Base-by-base conservation (phyloP, 1,139 yeast species). In the Candida mesenterica region DNA sequence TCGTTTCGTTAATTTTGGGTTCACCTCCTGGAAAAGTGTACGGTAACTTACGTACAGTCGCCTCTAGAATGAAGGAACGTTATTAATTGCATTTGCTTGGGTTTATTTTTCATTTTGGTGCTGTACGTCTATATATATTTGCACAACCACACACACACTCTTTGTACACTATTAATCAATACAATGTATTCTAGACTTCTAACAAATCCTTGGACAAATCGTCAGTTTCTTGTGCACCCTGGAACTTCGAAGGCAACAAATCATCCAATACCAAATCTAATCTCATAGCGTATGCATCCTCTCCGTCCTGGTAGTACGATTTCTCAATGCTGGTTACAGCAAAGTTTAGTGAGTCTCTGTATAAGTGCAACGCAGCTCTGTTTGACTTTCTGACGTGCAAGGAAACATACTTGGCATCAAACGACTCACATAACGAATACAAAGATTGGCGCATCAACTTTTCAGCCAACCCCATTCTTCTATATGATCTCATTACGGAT, bases 1-100 rank as follows among this genome's bases (percentile, higher is more conserved):
- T 92, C 28, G 97, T 92, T 42, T 81, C 94, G 43, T 75, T 92
- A 57, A 92, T 92, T 67, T 76, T 92, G 55, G 99, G 99, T 67
- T 84, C 95, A 41, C 98, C 98, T 32, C 98, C 98, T 30, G 97
- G 97, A 45, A 92, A 92, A 66, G 96, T 92, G 41, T 92, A 92
- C 61, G 97, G 97, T 48, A 92, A 92, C 64, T 75, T 94, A 59
- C 86, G 98, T 66, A 89, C 95, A 29, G 94, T 94, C 50, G 96
- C 97, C 36, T 87, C 97, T 15, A 79, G 98, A 67, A 77, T 94
- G 83, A 92, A 94, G 70, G 98, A 94, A 66, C 79, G 97, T 55
- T 92, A 86, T 61, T 92, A 68, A 56, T 23, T 12, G 24, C 19
- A n/a, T n/a, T 9, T 9, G 22, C 22, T 6, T 6, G 9, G 22